Evolutionary conservation across 352 stramenopile species (phyloP), one percentile per base, ranked within the genome.

Genomic region (Globisporangium paroecandrum): DNA sequence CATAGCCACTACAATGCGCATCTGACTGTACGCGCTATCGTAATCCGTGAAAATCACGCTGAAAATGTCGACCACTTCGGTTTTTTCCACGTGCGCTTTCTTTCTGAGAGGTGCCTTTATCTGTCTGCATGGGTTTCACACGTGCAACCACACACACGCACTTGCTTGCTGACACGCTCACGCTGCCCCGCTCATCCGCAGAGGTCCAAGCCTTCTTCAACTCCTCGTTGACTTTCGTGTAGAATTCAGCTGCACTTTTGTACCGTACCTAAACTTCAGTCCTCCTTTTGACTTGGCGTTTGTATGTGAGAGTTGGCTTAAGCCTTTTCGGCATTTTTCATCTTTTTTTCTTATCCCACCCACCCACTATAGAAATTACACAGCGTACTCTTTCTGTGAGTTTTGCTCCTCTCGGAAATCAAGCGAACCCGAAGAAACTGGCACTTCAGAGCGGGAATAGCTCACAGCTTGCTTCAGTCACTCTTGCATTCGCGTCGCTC

Each of bases 381-480:
- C 10, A 15, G 36, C 0, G 12, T 18, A 22, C 6, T 51, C 18
- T 51, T 22, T 51, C 43, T 51, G 43, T 51, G 43, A 51, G 7
- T 22, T 4, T 4, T 4, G 41, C n/a, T 51, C 43, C 18, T 51
- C 41, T 51, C 43, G 22, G 18, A 51, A 51, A 51, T 51, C 43
- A 51, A 51, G 43, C 18, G 18, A 22, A 51, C 9, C 43, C 8
- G 18, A 0, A 5, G 41, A 49, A 51, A 51, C 43, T 51, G 43
- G 43, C 43, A 51, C 43, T 51, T 51, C 43, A 51, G 43, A 49
- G 41, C 41, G 41, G n/a, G 41, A 47, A 43, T 46, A 46, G n/a
- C 27, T 32, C 27, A 20, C 41, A 46, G 36, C 41, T 49, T 5
- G 5, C 15, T 51, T 51, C 41, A n/a, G 13, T n/a, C 41, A 10